Conservation (phyloP, 192 early-diverging fungal species). For the Geosiphon pyriformis region DNA sequence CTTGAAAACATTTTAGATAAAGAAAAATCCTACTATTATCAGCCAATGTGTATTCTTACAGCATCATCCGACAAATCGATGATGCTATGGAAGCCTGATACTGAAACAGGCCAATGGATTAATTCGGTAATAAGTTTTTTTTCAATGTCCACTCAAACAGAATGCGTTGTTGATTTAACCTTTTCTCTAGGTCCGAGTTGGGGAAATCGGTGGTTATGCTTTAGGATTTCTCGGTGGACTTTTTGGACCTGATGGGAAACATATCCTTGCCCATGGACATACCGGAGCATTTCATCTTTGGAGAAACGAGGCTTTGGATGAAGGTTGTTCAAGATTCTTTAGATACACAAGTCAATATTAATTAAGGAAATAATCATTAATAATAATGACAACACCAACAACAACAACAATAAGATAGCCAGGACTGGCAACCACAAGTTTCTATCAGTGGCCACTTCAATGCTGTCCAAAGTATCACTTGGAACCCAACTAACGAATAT, state of each 20-base stretch:
- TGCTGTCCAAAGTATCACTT: slow-evolving; percentile 71
- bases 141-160: too few relatives aligned
- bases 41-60: slow-evolving; percentile 70
- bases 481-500: slow-evolving; percentile 74
- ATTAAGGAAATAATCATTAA: too few relatives aligned
- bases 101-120: slow-evolving; percentile 76
- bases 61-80: slow-evolving; percentile 90
- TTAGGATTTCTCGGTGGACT: slow-evolving; percentile 79
- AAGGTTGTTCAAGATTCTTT: slow-evolving; percentile 27
- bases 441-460: slow-evolving; percentile 79
- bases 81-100: slow-evolving; percentile 84
- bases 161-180: too few relatives aligned
- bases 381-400: too few relatives aligned
- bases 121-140: slow-evolving; percentile 48
- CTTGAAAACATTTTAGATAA: slow-evolving; percentile 13
- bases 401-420: slow-evolving; percentile 33
- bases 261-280: slow-evolving; percentile 72
- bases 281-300: slow-evolving; percentile 84
- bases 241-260: slow-evolving; percentile 57
- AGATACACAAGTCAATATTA: too few relatives aligned
- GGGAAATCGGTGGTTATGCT: slow-evolving; percentile 79
- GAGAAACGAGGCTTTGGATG: slow-evolving; percentile 43
- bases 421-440: slow-evolving; percentile 64
- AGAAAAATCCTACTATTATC: slow-evolving; percentile 35
- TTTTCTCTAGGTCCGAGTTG: slow-evolving; percentile 60